Percentiles rank a stretch among this genome's conserved stretches.
phyloP scores from a whole-genome alignment of 2,329 filamentous ascomycete genomes.

The Colletotrichum sp. region DNA sequence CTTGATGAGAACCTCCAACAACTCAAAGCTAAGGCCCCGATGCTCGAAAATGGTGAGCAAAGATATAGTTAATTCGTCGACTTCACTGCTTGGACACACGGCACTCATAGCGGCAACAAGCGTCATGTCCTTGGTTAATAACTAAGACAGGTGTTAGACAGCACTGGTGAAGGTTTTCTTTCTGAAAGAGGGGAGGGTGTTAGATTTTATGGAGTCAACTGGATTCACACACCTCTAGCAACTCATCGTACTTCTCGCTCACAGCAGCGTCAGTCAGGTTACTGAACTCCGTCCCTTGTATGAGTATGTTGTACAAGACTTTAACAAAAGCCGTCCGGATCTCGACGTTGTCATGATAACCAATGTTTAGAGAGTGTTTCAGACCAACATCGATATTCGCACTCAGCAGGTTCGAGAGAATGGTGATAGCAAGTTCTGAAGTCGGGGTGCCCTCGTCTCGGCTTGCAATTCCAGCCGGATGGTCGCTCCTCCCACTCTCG shows the following conservation, averaged over 20 bases:
- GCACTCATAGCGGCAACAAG: slow-evolving; percentile 69
- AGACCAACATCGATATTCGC: slow-evolving; percentile 75
- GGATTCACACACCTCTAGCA: slow-evolving; percentile 55
- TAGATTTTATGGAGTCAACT: background rate
- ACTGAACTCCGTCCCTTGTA: slow-evolving; percentile 76
- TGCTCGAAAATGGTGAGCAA: slow-evolving; percentile 74
- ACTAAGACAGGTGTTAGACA: slow-evolving; percentile 34
- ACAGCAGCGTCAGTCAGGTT: slow-evolving; percentile 71
- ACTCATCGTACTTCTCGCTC: slow-evolving; percentile 71
- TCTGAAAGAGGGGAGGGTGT: background rate
- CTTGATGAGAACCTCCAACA: slow-evolving; percentile 71
- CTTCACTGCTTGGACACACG: slow-evolving; percentile 70
- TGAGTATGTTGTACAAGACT: slow-evolving; percentile 72
- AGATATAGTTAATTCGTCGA: slow-evolving; percentile 72
- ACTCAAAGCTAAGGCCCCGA: slow-evolving; percentile 65
- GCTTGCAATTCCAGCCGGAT: slow-evolving; percentile 24
- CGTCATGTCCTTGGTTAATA: slow-evolving; percentile 67
- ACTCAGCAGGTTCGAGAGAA: slow-evolving; percentile 72
- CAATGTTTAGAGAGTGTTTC: slow-evolving; percentile 73
- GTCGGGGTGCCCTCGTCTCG: slow-evolving; percentile 61
- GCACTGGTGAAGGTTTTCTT: background rate
- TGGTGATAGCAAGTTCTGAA: slow-evolving; percentile 69
- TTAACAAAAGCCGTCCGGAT: slow-evolving; percentile 74
- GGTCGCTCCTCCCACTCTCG: slow-evolving; percentile 49
- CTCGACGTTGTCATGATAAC: slow-evolving; percentile 73